Conservation (phyloP, 345 rosid genomes). For the Eucalyptus tenuipes region DNA sequence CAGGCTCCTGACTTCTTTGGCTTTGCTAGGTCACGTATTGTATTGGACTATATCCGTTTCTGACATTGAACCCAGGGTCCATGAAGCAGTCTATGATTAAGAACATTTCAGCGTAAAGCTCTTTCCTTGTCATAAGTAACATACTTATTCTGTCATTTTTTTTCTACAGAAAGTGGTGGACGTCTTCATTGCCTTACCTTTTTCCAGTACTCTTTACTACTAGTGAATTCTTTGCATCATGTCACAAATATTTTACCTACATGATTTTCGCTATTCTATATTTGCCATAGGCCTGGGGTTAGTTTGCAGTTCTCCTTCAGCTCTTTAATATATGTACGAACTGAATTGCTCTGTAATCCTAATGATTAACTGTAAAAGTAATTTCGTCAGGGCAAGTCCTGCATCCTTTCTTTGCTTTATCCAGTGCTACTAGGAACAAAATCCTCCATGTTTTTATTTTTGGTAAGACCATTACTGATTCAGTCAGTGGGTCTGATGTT, state of each 20-base stretch:
- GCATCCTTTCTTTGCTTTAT: neutral
- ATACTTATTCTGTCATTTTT: neutral
- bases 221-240: neutral
- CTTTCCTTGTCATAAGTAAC: neutral
- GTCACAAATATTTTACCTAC: neutral
- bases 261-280: neutral
- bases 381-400: neutral
- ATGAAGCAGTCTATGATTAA: slow-evolving; percentile 32
- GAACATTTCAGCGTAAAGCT: slow-evolving; percentile 43
- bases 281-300: neutral
- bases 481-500: neutral
- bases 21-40: slow-evolving; percentile 33
- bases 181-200: neutral
- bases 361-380: neutral
- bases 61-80: slow-evolving; percentile 48
- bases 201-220: neutral
- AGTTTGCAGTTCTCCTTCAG: neutral
- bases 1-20: neutral
- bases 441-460: neutral
- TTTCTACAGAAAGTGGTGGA: neutral
- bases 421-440: neutral
- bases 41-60: slow-evolving; percentile 71
- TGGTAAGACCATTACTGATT: neutral
- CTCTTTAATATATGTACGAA: neutral
- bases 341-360: neutral